Evolutionary conservation across 2,329 filamentous ascomycete genomes (phyloP), one percentile per base, ranked within the genome.

Genomic region (Alternaria conjuncta): DNA sequence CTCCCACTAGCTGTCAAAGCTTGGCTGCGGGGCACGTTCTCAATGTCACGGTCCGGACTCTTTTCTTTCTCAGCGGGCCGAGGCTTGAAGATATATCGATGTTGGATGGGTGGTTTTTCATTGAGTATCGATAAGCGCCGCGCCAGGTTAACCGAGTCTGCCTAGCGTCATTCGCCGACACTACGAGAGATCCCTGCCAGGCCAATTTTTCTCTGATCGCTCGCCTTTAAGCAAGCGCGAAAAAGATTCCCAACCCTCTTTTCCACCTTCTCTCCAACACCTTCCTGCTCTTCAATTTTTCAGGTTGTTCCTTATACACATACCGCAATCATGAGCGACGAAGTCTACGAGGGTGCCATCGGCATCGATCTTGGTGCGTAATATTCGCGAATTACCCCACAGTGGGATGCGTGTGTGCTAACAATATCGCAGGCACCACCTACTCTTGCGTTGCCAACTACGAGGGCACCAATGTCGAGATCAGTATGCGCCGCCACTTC

Each of bases 401-500:
- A 71, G 71, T 71, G 68, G 62, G 61, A 68, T 67, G 58, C 20
- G 28, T 32, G 26, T 36, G 28, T 66, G 68, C 76, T 79, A 74
- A 78, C 76, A 72, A 67, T 72, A 75, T 69, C 70, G 64, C 68
- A 97, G 95, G 96, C 85, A 99, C 96, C 78, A 99, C 96, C 85
- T 99, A 99, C 90, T 98, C 96, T 81, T 99, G 96, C 86, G 96
- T 98, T 86, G 96, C 96, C 86, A 96, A 92, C 85, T 99, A 98
- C 87, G 96, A 98, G 87, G 96, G 96, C 84, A 95, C 89, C 88
- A 97, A 97, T 90, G 95, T 98, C 84, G 96, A 99, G 85, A 99
- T 99, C 89, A 97, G 89, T 91, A 86, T 78, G 89, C 85, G 70
- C 68, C 66, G 54, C 58, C 55, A 60, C 32, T 30, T 21, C 25